Conservation (phyloP, 257 asterid species). For the Gentiana macrophylla region DNA sequence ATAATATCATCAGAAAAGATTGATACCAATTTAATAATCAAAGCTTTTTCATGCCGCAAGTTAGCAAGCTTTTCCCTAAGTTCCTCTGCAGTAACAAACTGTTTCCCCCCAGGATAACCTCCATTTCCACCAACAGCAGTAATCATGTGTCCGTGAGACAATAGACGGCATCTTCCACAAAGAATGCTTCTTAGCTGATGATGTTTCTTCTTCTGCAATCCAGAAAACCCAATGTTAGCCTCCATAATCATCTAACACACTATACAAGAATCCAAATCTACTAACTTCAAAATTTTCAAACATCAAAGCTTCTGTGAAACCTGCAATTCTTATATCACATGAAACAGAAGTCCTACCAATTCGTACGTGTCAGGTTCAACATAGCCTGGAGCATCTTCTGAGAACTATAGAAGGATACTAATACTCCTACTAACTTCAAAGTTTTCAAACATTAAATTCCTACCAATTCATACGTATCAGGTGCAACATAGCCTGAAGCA, state of each 20-base stretch:
- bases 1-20: not conserved
- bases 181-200: conserved; percentile 61
- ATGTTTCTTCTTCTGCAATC: conserved; percentile 85
- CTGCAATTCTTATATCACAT: no score
- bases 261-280: no score
- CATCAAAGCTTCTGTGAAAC: no score
- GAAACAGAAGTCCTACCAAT: conserved; percentile 16
- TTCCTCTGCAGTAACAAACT: conserved; percentile 89
- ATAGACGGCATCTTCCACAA: conserved; percentile 89
- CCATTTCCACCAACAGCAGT: conserved; percentile 99
- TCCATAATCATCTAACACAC: not conserved
- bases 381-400: conserved; percentile 75
- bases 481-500: conserved; percentile 61
- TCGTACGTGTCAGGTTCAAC: conserved; percentile 33
- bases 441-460: no score
- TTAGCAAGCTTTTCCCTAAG: conserved; percentile 87
- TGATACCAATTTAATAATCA: conserved; percentile 75
- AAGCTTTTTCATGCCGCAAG: conserved; percentile 72
- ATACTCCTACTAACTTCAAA: no score
- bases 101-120: conserved; percentile 96
- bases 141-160: conserved; percentile 95
- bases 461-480: conserved; percentile 35
- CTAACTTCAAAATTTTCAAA: no score
- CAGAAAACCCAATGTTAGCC: not conserved
- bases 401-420: no score